Evolutionary conservation across 352 stramenopile genomes (phyloP), one percentile per base, ranked within the genome.

Genomic region (Globisporangium carolinianum): DNA sequence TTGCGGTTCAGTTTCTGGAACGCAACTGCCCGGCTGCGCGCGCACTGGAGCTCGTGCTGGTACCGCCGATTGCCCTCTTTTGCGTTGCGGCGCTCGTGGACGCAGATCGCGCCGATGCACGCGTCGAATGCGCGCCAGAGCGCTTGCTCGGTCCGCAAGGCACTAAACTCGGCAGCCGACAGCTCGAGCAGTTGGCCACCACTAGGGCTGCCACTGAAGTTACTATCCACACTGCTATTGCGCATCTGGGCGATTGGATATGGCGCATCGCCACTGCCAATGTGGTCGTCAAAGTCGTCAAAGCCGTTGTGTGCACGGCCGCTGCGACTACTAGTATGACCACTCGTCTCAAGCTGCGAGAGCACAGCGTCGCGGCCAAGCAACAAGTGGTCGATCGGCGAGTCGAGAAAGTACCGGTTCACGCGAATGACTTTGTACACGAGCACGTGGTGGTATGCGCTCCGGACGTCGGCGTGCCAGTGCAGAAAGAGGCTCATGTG

Each of bases 401-500:
- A 90, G 58, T 87, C 73, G 4, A 92, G 60, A 15, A 85, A 55
- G 51, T 80, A 84, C 2, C 82, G 76, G 50, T 86, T 79, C 8
- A 77, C 73, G 50, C 79, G 73, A 0, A 76, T 61, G 18, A 87
- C 61, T 36, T 76, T 81, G 60, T 88, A 92, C 2, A 90, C 73
- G 3, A 92, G 68, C 15, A 92, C 15, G 62, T 92, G 82, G 43
- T 92, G 82, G 58, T 92, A 92, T 38, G 75, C 77, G 50, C 67
- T 71, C 5, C 82, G 67, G 7, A 92, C 82, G 39, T 90, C 82
- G 5, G 58, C 61, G 57, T 92, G 86, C 82, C 82, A 92, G 59
- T 92, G 82, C 39, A 92, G 53, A 36, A 90, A 92, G 10, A 92
- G 64, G 1, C 62, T 74, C 75, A 92, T 89, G 62, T 92, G 82